Conservation (phyloP, 2,329 filamentous ascomycete species). For the Calonectria hawksworthii region DNA sequence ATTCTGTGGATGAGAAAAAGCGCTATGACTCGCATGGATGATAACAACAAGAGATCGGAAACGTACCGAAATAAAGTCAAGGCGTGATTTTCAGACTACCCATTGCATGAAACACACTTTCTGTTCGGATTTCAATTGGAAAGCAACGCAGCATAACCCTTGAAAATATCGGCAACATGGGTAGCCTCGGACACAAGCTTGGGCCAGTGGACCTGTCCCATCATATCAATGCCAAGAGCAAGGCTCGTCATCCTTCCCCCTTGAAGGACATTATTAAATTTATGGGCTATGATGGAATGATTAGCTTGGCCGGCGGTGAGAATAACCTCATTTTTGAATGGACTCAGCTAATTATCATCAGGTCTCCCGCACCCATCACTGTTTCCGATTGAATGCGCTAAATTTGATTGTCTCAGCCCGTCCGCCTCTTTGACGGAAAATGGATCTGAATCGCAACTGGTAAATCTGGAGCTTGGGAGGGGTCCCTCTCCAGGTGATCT, state of each 20-base stretch:
- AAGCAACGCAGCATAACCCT: not conserved
- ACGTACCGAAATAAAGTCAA: not conserved
- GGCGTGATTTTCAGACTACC: not conserved
- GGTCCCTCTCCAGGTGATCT: conserved; percentile 21
- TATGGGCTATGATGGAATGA: conserved; percentile 52
- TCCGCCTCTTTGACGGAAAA: not conserved
- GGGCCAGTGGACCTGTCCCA: conserved; percentile 45
- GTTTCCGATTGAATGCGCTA: conserved; percentile 41
- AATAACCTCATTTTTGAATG: not conserved
- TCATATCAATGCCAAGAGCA: conserved; percentile 49
- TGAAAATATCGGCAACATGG: conserved; percentile 8
- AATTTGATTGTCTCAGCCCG: conserved; percentile 27
- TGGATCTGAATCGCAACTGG: not conserved
- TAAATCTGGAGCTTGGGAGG: conserved; percentile 19
- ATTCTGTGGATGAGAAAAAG: not conserved
- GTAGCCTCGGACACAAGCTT: conserved; percentile 5
- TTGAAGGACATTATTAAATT: conserved; percentile 52
- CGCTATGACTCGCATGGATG: not conserved
- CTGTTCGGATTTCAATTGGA: not conserved
- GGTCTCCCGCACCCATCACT: conserved; percentile 48
- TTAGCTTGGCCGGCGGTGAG: conserved; percentile 49
- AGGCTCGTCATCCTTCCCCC: conserved; percentile 47
- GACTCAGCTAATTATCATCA: conserved; percentile 10
- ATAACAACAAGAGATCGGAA: not conserved
- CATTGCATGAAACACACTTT: too few species aligned